Evolutionary conservation across 2,329 filamentous ascomycete genomes (phyloP), one percentile per base, ranked within the genome.

Genomic region (Drechslerella stenobrocha): DNA sequence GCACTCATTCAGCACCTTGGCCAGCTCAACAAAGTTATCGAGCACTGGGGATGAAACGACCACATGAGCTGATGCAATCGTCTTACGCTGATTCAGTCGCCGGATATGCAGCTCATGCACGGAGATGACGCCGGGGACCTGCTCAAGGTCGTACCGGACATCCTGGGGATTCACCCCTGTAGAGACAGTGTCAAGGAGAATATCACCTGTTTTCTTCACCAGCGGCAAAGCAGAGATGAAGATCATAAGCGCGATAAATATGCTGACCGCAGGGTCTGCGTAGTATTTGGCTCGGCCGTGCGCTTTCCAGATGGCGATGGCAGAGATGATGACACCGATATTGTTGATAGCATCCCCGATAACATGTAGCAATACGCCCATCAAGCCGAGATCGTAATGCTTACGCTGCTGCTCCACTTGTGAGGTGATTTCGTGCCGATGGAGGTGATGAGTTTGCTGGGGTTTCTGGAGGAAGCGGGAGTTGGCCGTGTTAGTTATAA

Each of bases 321-420:
- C 86, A 0, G 87, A 82, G 32, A 86, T 78, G 48, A 90, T 89
- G 64, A 91, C 87, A 7, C 87, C 87, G 8, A 90, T 75, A 71
- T 91, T 91, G 77, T 90, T 90, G 70, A 87, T 79, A 3, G 86
- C 86, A 72, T 91, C 88, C 28, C 87, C 85, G 1, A 88, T 73
- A 23, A 90, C 82, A 72, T 91, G 88, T 11, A 88, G 76, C 8
- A 90, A 73, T 0, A 88, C 86, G 1, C 85, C 87, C 69, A 87
- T 77, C 79, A 89, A 86, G 8, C 84, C 86, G n/a, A 90, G 78
- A 73, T 90, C 85, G 60, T 79, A 79, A 0, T 78, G 78, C 0
- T 77, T 78, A 11, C 71, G 64, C 52, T 75, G 71, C 7, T 74
- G 64, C 18, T 73, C 57, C 2, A 55, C 20, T 4, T 45, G 72